Conservation (phyloP, 176 grass and related monocot genomes). For the Raddia distichophylla region DNA sequence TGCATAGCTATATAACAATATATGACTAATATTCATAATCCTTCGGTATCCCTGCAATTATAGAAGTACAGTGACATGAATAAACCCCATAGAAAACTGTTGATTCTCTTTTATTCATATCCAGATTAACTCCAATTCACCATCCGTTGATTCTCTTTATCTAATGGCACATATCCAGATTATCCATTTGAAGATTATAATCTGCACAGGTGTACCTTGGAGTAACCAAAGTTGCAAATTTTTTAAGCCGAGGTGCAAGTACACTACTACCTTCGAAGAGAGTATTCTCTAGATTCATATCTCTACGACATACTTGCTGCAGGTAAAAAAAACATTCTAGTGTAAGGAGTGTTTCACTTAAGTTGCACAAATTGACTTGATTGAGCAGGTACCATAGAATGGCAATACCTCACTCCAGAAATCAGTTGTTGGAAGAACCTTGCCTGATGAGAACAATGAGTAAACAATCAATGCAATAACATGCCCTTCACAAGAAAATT, state of each 20-base stretch:
- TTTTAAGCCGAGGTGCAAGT: constrained; percentile 74
- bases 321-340: background rate
- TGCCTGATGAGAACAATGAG: constrained; percentile 48
- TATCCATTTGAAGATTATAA: background rate
- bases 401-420: constrained; percentile 94
- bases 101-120: no score
- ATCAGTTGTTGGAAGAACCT: constrained; percentile 94
- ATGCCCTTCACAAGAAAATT: constrained; percentile 3
- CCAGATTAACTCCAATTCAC: no score
- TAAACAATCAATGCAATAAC: constrained; percentile 18
- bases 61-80: no score
- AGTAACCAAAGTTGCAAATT: constrained; percentile 91
- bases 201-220: constrained; percentile 60
- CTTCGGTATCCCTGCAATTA: no score
- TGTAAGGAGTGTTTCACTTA: background rate
- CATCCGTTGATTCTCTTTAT: no score
- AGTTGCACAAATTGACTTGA: background rate
- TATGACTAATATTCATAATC: no score
- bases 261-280: constrained; percentile 75
- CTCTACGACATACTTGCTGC: constrained; percentile 94
- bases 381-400: constrained; percentile 72
- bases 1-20: no score
- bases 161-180: no score
- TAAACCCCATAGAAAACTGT: no score
- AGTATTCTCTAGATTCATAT: constrained; percentile 95